Evolutionary conservation across 2,329 filamentous ascomycete genomes (phyloP), one percentile per base, ranked within the genome.

Genomic region (Parastagonospora nodorum): DNA sequence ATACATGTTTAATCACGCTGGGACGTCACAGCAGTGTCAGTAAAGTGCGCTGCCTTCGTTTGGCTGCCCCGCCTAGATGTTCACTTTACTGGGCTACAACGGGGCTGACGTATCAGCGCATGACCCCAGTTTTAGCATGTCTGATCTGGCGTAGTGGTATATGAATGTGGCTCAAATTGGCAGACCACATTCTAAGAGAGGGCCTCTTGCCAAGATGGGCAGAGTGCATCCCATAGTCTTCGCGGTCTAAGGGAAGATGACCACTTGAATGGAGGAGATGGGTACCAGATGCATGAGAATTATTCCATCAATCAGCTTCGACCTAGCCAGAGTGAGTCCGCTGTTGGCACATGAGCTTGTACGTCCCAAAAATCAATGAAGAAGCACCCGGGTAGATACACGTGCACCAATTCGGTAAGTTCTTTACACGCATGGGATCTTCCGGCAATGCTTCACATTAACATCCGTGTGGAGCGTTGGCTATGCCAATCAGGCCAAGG

Each of bases 201-300:
- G 15, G 45, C 24, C 29, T 43, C 19, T 5, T 27, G 58, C 53
- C 67, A 64, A 60, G 63, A 10, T 11, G 44, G n/a, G 28, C 57
- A 63, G 42, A 66, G 52, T 67, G 43, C 33, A 30, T 41, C 16
- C n/a, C 35, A 29, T 15, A 46, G 53, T 53, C 30, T 33, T 38
- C 37, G 48, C 64, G 65, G 66, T 56, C 58, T 55, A 70, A 67
- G 42, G 66, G 66, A 69, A 60, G 41, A 9, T 33, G 40, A 24
- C 15, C 15, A 46, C 51, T 43, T 57, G 56, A 61, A 46, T 57
- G 28, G 40, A 45, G 40, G 2, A 30, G 40, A 9, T 27, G 45
- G n/a, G 28, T 8, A 27, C 16, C 12, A 10, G n/a, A 11, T 9
- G 24, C 16, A 33, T 9, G 24, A n/a, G 14, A 38, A 16, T 42